These are phyloP conservation scores for Bipolaris victoriae DNA, from an alignment of 2,329 filamentous ascomycete genomes.

Conservation along the genomic window DNA sequence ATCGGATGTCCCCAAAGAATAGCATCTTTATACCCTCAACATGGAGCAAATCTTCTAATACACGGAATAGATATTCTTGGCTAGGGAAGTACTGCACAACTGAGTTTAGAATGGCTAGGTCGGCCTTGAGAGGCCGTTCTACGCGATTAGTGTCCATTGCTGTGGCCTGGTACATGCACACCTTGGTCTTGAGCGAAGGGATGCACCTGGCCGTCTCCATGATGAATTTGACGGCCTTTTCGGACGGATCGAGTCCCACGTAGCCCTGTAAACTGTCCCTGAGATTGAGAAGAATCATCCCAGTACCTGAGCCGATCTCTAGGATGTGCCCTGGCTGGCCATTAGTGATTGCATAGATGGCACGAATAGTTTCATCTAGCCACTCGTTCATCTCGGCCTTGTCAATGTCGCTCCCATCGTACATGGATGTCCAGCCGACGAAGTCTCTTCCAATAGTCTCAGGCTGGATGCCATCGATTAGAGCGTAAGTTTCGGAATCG, in stretches of 20 bases:
- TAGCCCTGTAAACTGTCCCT: conserved; percentile 2
- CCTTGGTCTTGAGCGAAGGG: not conserved
- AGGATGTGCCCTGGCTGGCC: conserved; percentile 2
- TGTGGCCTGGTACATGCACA: not conserved
- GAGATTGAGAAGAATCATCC: conserved; percentile 22
- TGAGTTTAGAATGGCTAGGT: conserved; percentile 9
- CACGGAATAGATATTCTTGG: conserved; percentile 11
- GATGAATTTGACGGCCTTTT: conserved; percentile 7
- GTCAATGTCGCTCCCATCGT: conserved; percentile 11
- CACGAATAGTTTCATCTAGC: conserved; percentile 14
- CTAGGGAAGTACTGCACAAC: conserved; percentile 19
- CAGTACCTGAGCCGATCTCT: conserved; percentile 12
- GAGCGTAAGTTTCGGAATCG: conserved; percentile 3
- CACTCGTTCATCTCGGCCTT: conserved; percentile 20
- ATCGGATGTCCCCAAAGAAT: conserved; percentile 12
- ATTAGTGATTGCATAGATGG: not conserved
- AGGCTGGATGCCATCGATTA: not conserved
- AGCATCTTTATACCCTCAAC: not conserved
- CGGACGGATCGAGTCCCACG: conserved; percentile 7
- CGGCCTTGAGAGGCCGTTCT: not conserved
- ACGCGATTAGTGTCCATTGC: not conserved
- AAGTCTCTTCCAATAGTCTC: conserved; percentile 13
- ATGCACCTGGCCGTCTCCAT: conserved; percentile 2
- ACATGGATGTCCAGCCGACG: conserved; percentile 19
- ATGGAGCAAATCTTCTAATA: not conserved